Evolutionary conservation across 345 rosid genomes (phyloP).

Genomic region (Theobroma cacao): DNA sequence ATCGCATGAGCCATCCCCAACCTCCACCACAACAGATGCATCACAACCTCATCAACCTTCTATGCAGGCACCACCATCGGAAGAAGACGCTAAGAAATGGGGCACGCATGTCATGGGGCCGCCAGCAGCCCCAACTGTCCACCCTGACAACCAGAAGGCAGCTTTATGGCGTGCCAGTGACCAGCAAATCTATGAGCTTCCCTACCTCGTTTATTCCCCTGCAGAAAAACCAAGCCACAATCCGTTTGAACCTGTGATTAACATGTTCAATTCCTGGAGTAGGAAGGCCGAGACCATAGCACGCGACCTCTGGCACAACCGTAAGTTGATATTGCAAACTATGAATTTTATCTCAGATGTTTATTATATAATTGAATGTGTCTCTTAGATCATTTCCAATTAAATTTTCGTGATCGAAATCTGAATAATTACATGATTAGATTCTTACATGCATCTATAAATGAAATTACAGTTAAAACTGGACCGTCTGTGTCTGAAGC

Average conservation of each 20-base stretch:
- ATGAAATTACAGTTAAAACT: slow-evolving; percentile 52
- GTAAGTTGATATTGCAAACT: slow-evolving; percentile 34
- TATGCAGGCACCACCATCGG: slow-evolving; percentile 7
- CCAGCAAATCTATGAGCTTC: slow-evolving; percentile 51
- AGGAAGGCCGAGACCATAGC: slow-evolving; percentile 72
- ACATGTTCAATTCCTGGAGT: slow-evolving; percentile 73
- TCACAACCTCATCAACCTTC: background rate
- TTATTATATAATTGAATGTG: too few relatives aligned
- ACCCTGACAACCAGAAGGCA: slow-evolving; percentile 83
- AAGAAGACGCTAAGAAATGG: slow-evolving; percentile 60
- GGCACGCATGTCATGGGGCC: slow-evolving; percentile 85
- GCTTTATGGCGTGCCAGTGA: slow-evolving; percentile 73
- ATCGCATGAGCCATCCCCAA: background rate
- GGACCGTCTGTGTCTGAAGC: slow-evolving; percentile 69
- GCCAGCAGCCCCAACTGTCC: slow-evolving; percentile 71
- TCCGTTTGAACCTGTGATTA: slow-evolving; percentile 72
- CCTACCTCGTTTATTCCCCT: slow-evolving; percentile 69
- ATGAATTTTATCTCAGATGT: background rate
- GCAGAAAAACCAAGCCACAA: slow-evolving; percentile 46
- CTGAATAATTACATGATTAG: background rate
- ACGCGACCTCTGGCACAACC: slow-evolving; percentile 77
- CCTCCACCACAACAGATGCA: background rate
- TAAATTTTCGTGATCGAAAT: background rate
- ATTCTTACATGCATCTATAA: background rate
- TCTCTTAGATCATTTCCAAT: background rate